phyloP scores from a whole-genome alignment of 2,329 filamentous ascomycete species.

The Macrophomina tecta region DNA sequence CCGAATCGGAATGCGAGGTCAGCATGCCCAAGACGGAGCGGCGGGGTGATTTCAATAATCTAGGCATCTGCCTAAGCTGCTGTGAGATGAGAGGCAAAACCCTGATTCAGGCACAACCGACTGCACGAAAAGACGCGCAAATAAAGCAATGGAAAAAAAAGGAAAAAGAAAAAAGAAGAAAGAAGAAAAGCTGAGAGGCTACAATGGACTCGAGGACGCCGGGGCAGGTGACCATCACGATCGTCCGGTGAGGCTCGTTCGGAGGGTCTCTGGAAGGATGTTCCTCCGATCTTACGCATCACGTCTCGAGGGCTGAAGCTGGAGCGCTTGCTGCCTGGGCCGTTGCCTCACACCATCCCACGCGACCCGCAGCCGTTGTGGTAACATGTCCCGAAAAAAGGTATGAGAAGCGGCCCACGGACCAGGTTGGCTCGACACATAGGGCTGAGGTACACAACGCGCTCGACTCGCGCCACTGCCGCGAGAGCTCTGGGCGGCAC shows the following conservation, averaged over 20 bases:
- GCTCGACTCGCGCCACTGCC: slow-evolving; percentile 15
- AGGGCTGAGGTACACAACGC: slow-evolving; percentile 18
- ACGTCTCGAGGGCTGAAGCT: background rate
- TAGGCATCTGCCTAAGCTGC: slow-evolving; percentile 22
- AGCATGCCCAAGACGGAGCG: background rate
- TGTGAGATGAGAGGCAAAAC: slow-evolving; percentile 21
- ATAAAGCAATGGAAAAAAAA: background rate
- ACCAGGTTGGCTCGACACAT: background rate
- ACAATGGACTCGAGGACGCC: no score
- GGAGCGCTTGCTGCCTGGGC: slow-evolving; percentile 14
- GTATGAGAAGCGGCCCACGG: background rate
- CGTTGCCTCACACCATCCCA: slow-evolving; percentile 9
- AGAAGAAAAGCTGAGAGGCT: background rate
- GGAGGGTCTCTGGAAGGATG: slow-evolving; percentile 3
- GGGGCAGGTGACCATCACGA: background rate
- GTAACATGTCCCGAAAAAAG: slow-evolving; percentile 10
- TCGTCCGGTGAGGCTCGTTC: slow-evolving; percentile 13
- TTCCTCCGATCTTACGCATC: slow-evolving; percentile 18
- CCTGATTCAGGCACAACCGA: background rate
- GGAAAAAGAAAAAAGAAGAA: background rate
- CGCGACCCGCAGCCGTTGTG: background rate
- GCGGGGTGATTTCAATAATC: background rate
- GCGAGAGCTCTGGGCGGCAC: background rate
- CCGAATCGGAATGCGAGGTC: slow-evolving; percentile 21
- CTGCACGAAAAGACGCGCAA: background rate